Percentiles rank a stretch among this genome's conserved stretches.
Conservation (phyloP, 768 basidiomycete genomes). For the Tremella fuciformis region DNA sequence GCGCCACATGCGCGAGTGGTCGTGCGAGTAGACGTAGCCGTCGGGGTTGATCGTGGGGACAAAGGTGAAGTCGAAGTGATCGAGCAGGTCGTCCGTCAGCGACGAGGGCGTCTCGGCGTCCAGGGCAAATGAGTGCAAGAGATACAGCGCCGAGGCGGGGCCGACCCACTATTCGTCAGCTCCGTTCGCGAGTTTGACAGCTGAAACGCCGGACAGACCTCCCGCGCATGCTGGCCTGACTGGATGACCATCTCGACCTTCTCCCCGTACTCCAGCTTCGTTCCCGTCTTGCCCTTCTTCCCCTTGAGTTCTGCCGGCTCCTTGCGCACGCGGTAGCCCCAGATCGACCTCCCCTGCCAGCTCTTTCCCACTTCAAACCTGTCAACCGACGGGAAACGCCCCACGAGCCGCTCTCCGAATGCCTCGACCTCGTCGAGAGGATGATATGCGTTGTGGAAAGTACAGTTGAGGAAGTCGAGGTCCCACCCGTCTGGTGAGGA, state of each 20-base stretch:
- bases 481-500: constrained; percentile 21
- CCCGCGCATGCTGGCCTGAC: constrained; percentile 72
- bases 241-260: constrained; percentile 64
- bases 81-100: constrained; percentile 56
- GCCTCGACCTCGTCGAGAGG: constrained; percentile 35
- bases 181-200: not conserved
- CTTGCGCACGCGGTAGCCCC: constrained; percentile 33
- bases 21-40: constrained; percentile 57
- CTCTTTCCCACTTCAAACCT: constrained; percentile 37
- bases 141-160: constrained; percentile 67
- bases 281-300: constrained; percentile 8
- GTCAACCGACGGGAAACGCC: constrained; percentile 29
- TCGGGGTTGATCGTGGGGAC: constrained; percentile 53
- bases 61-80: constrained; percentile 54
- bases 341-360: constrained; percentile 40
- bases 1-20: constrained; percentile 64
- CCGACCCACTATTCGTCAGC: constrained; percentile 67
- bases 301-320: constrained; percentile 9
- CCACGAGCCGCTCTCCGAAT: constrained; percentile 36
- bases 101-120: constrained; percentile 54
- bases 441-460: constrained; percentile 49
- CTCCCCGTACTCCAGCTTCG: constrained; percentile 10
- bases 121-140: constrained; percentile 67
- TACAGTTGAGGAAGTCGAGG: constrained; percentile 30
- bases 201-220: constrained; percentile 56